Evolutionary conservation across 2,329 filamentous ascomycete genomes (phyloP).

Genomic region (Monosporascus sp.): DNA sequence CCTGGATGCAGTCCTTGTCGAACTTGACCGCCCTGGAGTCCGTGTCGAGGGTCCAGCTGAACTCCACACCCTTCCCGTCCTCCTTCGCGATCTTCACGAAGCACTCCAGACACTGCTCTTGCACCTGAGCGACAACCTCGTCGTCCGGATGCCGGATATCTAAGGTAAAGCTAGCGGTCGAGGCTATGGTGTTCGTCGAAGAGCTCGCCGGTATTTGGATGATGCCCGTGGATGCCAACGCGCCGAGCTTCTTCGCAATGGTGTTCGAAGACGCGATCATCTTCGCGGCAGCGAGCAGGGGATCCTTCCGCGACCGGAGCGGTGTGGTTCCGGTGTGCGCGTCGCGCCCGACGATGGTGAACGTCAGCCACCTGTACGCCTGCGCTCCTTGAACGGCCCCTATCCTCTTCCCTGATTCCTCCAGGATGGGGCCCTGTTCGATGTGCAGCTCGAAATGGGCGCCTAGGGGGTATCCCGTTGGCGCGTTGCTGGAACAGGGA

Average conservation of each 20-base stretch:
- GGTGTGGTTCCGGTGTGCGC: conserved; percentile 73
- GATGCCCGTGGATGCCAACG: conserved; percentile 66
- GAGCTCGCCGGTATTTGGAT: conserved; percentile 57
- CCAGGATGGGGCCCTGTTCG: conserved; percentile 74
- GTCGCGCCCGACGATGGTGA: conserved; percentile 59
- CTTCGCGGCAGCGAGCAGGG: conserved; percentile 60
- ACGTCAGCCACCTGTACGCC: conserved; percentile 68
- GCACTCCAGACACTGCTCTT: conserved; percentile 55
- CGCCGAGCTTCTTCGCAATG: conserved; percentile 53
- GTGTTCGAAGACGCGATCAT: conserved; percentile 63
- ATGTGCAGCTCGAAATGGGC: conserved; percentile 84
- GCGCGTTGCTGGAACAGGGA: conserved; percentile 44
- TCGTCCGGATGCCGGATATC: conserved; percentile 59
- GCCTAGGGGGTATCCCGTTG: conserved; percentile 47
- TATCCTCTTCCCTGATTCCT: conserved; percentile 57
- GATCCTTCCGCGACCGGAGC: conserved; percentile 60
- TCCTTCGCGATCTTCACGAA: conserved; percentile 52
- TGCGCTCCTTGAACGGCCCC: conserved; percentile 70
- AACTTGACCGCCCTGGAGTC: conserved; percentile 59
- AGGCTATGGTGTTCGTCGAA: conserved; percentile 66
- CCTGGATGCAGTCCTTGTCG: conserved; percentile 60
- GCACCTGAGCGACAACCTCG: conserved; percentile 50
- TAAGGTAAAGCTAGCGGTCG: conserved; percentile 60
- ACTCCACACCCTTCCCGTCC: conserved; percentile 27
- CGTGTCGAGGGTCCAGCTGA: conserved; percentile 54